Evolutionary conservation across 129 eudicot genomes (phyloP), one percentile per base, ranked within the genome.

Genomic region (Helianthus tuberosus): DNA sequence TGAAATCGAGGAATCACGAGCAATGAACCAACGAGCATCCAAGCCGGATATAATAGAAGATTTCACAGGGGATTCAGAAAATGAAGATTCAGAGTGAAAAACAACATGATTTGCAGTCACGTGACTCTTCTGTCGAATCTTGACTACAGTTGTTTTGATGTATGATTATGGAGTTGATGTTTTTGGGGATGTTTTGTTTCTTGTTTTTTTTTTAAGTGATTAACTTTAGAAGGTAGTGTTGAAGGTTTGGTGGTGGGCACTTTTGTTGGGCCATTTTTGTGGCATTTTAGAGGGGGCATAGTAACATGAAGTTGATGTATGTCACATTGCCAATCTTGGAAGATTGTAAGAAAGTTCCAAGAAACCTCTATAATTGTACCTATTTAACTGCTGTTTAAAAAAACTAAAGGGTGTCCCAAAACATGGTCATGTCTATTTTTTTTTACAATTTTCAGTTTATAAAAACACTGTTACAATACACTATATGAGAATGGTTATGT

Each of bases 1-100:
- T 13, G 96, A 91, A 75, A 88, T 90, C 39, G 97, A 85, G 58
- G 99, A 94, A 84, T 64, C 82, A 59, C 89, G 85, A 8, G 65
- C 87, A 13, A 75, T 83, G 88, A 77, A 55, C 70, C 68, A 73
- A 80, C 61, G 86, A 53, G 73, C 82, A 57, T 80, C 66, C 16
- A 71, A 65, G 64, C 70, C 81, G 47, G 64, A 82, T 36, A 71
- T 73, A 10, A 80, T 94, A 27, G 93, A 88, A 75, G 97, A 94
- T 80, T 90, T 94, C 77, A 88, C 98, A n/a, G 80, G 44, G 17
- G 82, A 80, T 64, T 86, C 79, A 27, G 91, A 86, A 3, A 79
- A 83, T 17, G 87, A 81, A 63, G 78, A 62, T 67, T 79, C 79
- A 11, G 84, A 72, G 8, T 71, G 57, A 60, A 68, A 63, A 39